phyloP scores from a whole-genome alignment of 306 rosid genomes.

The Mimosa bimucronata region DNA sequence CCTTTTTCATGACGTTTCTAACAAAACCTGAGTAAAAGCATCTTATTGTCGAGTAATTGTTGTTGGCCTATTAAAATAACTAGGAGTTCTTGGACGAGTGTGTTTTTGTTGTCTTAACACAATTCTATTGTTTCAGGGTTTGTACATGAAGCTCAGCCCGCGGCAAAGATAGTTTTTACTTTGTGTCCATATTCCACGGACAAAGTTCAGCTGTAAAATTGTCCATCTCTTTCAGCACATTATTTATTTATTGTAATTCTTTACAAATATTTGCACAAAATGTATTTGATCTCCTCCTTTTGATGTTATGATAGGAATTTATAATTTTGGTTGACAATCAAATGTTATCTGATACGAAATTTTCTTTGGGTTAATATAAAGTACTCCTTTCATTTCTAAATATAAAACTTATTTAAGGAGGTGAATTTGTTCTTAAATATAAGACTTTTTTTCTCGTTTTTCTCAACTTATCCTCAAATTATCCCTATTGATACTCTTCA shows the following conservation, averaged over 20 bases:
- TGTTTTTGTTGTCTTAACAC: neutral
- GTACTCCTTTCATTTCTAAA: too few relatives aligned
- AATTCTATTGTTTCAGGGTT: slow-evolving; percentile 64
- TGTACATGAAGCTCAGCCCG: slow-evolving; percentile 88
- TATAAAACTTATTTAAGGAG: too few relatives aligned
- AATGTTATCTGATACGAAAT: neutral
- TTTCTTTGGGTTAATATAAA: neutral
- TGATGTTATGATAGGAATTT: neutral
- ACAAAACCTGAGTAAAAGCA: neutral
- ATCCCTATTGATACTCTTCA: too few relatives aligned
- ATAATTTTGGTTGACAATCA: neutral
- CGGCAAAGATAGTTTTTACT: slow-evolving; percentile 50
- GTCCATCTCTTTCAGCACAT: slow-evolving; percentile 10
- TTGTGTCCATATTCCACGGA: slow-evolving; percentile 36
- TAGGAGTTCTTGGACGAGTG: neutral
- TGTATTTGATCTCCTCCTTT: too few relatives aligned
- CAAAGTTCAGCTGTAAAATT: slow-evolving; percentile 38
- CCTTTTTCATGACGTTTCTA: neutral
- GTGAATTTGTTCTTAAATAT: too few relatives aligned
- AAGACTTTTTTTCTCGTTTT: too few relatives aligned
- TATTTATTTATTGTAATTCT: neutral
- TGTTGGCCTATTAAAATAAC: neutral
- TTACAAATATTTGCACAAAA: neutral
- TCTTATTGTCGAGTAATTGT: neutral
- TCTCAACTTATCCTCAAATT: too few relatives aligned